Evolutionary conservation across 768 basidiomycete genomes (phyloP).

Genomic region (Boletus subcaerulescens): DNA sequence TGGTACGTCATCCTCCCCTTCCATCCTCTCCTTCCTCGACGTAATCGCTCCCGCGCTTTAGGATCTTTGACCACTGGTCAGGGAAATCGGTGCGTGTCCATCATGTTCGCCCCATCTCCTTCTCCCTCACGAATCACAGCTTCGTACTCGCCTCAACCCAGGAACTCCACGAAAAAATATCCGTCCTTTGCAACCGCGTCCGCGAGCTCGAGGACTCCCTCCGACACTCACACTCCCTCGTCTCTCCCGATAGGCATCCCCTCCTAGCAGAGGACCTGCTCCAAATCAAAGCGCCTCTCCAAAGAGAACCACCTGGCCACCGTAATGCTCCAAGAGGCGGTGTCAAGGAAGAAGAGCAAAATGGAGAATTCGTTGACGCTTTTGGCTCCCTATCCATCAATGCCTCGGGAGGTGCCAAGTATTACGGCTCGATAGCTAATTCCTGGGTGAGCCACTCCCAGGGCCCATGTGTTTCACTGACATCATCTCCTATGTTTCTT

Average conservation of each 20-base stretch:
- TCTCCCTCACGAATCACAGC: conserved; percentile 32
- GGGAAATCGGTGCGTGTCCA: conserved; percentile 61
- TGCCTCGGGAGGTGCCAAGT: conserved; percentile 69
- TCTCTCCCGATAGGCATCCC: conserved; percentile 61
- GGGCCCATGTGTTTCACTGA: neutral
- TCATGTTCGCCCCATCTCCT: neutral
- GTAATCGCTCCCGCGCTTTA: conserved; percentile 30
- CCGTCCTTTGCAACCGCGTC: conserved; percentile 67
- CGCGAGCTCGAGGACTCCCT: conserved; percentile 75
- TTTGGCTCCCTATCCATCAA: conserved; percentile 78
- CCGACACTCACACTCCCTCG: conserved; percentile 53
- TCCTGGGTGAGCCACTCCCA: conserved; percentile 53
- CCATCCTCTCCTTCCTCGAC: conserved; percentile 13
- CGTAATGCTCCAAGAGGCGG: conserved; percentile 37
- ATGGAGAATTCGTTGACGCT: conserved; percentile 71
- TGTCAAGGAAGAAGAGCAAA: conserved; percentile 60
- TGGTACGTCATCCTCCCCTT: conserved; percentile 40
- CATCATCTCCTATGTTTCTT: neutral
- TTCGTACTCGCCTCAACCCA: conserved; percentile 80
- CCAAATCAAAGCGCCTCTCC: conserved; percentile 71
- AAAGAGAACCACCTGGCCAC: conserved; percentile 53
- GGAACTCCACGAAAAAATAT: conserved; percentile 80
- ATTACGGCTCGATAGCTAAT: conserved; percentile 72
- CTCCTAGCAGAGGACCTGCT: conserved; percentile 71
- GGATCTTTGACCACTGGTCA: conserved; percentile 80